Evolutionary conservation across 75 land plant species (phyloP).

Genomic region (Sequoia sempervirens): DNA sequence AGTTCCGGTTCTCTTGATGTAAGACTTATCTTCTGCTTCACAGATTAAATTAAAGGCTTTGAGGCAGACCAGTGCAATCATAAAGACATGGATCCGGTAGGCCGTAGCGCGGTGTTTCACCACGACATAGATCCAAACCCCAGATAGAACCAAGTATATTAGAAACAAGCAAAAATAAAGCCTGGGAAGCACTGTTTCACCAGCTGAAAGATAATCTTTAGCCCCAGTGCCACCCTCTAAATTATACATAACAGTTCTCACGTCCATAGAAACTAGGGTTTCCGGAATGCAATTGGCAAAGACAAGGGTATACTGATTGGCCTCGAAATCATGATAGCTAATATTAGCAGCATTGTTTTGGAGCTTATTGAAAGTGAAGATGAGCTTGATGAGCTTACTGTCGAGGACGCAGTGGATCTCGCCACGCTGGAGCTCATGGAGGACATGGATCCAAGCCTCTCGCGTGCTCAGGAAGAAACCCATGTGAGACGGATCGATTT

Average conservation of each 20-base stretch:
- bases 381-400: constrained; percentile 34
- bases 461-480: constrained; percentile 77
- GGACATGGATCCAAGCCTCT: constrained; percentile 55
- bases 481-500: constrained; percentile 29
- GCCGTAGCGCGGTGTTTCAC: constrained; percentile 40
- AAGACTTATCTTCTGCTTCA: constrained; percentile 76
- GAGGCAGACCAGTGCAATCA: constrained; percentile 54
- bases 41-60: constrained; percentile 62
- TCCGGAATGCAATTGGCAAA: constrained; percentile 55
- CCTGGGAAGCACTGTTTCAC: constrained; percentile 51
- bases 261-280: constrained; percentile 38
- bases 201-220: constrained; percentile 55
- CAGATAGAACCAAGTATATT: constrained; percentile 31
- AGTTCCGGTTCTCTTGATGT: constrained; percentile 59
- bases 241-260: constrained; percentile 57
- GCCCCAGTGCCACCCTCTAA: constrained; percentile 19
- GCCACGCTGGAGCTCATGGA: constrained; percentile 26
- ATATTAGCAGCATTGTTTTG: not conserved
- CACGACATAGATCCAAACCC: constrained; percentile 46
- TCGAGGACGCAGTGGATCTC: constrained; percentile 30
- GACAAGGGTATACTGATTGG: constrained; percentile 61
- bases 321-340: constrained; percentile 20
- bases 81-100: constrained; percentile 60
- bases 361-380: constrained; percentile 37
- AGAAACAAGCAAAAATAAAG: constrained; percentile 48